Evolutionary conservation across 108 stramenopile genomes (phyloP), one percentile per base, ranked within the genome.

Genomic region (Cyclotella sp.): DNA sequence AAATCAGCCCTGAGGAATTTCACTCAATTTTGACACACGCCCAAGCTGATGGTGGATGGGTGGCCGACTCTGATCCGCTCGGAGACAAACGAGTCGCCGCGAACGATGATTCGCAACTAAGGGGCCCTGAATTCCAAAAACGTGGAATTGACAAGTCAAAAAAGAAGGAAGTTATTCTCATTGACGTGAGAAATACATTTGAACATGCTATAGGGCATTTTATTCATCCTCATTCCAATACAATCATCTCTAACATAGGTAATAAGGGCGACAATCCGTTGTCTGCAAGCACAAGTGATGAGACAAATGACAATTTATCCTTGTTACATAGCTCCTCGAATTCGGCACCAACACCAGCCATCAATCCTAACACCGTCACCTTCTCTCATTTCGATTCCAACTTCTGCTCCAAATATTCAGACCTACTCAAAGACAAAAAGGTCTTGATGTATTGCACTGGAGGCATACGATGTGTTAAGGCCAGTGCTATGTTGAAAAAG

Each of bases 391-490:
- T 94, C 53, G 88, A 91, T 57, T 71, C 82, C 18, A 84, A 80
- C 42, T 91, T 92, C 61, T 90, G 87, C 65, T 86, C 76, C 27
- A 68, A 75, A 30, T 72, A 88, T 34, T 87, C 90, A 19, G 77
- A 89, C 0, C 28, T 78, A 5, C 78, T 94, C 16, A 79, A 82
- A 60, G 84, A 90, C 63, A 94, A 95, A 74, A 93, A 90, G 72
- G 93, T 97, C 16, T 75, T 97, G 46, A 96, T 97, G 95, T 97
- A 97, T 70, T 97, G 97, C 81, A 97, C 97, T 15, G 97, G 97
- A 15, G 96, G 94, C 12, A 91, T 91, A 43, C 75, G 90, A 0
- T 93, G 93, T 46, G 89, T 91, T 71, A 93, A 93, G 79, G 90
- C 93, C 15, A 83, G 85, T 0, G 88, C 79, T 18, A 91, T 93